Percentiles rank a stretch among this genome's conserved stretches.
Evolutionary conservation across 768 basidiomycete species (phyloP).

Genomic region (Pisolithus orientalis): DNA sequence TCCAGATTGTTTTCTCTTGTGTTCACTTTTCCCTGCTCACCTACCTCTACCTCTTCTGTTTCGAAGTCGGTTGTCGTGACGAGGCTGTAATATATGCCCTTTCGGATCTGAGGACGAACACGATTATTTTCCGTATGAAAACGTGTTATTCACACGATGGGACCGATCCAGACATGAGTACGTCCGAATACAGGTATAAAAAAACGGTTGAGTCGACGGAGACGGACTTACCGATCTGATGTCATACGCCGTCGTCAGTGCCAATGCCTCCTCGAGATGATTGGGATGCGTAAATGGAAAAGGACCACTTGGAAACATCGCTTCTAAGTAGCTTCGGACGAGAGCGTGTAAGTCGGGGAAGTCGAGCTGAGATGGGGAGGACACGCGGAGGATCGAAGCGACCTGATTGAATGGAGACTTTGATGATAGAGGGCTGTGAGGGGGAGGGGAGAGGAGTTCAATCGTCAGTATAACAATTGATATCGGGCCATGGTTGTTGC

Average conservation of each 20-base stretch:
- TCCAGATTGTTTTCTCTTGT: background rate
- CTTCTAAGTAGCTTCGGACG: constrained; percentile 37
- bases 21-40: constrained; percentile 3
- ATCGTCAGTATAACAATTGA: background rate
- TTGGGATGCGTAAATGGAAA: constrained; percentile 36
- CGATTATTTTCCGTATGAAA: background rate
- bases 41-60: constrained; percentile 21
- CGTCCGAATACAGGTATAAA: too few relatives aligned
- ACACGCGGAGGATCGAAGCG: constrained; percentile 50
- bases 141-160: background rate
- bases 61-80: constrained; percentile 56
- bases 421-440: constrained; percentile 39
- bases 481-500: background rate
- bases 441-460: background rate
- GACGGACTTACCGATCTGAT: constrained; percentile 43
- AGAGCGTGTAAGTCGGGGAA: constrained; percentile 46
- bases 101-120: constrained; percentile 40
- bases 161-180: background rate
- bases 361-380: constrained; percentile 50
- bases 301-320: constrained; percentile 46
- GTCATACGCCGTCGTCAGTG: constrained; percentile 42
- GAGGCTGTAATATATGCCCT: constrained; percentile 58
- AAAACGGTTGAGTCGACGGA: background rate
- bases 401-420: constrained; percentile 41
- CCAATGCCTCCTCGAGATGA: constrained; percentile 47